phyloP scores from a whole-genome alignment of 306 rosid genomes.

The Pyrus pyrifolia region DNA sequence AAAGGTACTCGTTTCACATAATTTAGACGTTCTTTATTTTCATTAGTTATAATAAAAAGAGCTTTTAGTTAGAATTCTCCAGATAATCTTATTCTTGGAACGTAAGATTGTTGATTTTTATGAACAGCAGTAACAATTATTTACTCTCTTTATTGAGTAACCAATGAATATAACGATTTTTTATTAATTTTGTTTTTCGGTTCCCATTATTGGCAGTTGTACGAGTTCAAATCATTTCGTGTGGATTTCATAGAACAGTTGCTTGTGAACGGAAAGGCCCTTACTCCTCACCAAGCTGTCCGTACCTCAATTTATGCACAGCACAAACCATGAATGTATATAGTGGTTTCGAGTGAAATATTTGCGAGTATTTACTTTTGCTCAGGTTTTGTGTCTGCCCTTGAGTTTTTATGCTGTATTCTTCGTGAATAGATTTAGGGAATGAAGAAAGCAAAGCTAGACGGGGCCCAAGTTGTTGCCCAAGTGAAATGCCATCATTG shows the following conservation, averaged over 20 bases:
- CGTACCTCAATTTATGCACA: slow-evolving; percentile 66
- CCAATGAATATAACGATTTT: not conserved
- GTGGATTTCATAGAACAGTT: slow-evolving; percentile 82
- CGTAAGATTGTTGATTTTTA: not conserved
- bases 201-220: slow-evolving; percentile 34
- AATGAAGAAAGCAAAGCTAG: not conserved
- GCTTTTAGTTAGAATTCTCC: not conserved
- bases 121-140: not conserved
- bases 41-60: not conserved
- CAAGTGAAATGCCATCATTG: not conserved
- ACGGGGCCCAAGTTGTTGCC: not conserved
- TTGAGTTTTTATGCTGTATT: not conserved
- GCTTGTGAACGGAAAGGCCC: slow-evolving; percentile 79
- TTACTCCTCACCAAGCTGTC: slow-evolving; percentile 54
- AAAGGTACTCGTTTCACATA: slow-evolving; percentile 42
- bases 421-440: slow-evolving; percentile 11
- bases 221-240: slow-evolving; percentile 74
- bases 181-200: slow-evolving; percentile 1
- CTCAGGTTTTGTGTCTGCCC: slow-evolving; percentile 1
- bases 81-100: not conserved
- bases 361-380: not conserved
- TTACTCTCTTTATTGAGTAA: not conserved
- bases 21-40: not conserved
- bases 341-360: not conserved
- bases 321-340: slow-evolving; percentile 45